Base-by-base conservation (phyloP, 257 asterid species). In the Voacanga thouarsii region DNA sequence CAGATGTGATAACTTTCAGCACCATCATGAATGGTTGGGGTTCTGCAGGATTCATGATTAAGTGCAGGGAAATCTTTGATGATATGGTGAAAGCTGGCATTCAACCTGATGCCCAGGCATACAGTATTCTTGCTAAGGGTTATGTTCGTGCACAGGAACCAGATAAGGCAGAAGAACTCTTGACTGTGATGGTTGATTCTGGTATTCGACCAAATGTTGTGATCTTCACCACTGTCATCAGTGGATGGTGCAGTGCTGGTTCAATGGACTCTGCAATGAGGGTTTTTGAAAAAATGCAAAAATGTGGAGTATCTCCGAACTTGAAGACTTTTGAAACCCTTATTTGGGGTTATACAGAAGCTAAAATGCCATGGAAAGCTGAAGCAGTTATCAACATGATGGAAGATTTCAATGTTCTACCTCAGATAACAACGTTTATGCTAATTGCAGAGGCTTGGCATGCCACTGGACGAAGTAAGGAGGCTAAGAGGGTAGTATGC, bases 21-120 rank as follows among this genome's bases (percentile, higher is more conserved):
- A 90, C 91, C 70, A 84, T 90, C 86, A 90, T 90, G 97, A 89
- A 92, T 64, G 93, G 87, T 45, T 90, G 92, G 96, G 87, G 91
- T 64, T 83, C 88, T 33, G 92, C 92, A 2, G 97, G 94, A 41
- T 86, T 83, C 65, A 87, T 90, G 96, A 80, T 71, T 72, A 90
- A 90, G 76, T 92, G 96, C 84, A 77, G 80, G 78, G 92, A 90
- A 69, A 87, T 89, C 77, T 92, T 90, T 24, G 86, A 90, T 65
- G 87, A 89, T 82, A 90, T 92, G 92, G 86, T 89, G 50, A 82
- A 75, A 81, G 89, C 89, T 1, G 92, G 94, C 24, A 85, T 92
- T 53, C 72, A 84, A 76, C 96, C 92, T 9, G 94, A 90, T 43
- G 84, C 53, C 77, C 92, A 89, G 37, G 86, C 86, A 15, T 87